Base-by-base conservation (phyloP, 2,329 filamentous ascomycete genomes). In the Botrytis byssoidea region DNA sequence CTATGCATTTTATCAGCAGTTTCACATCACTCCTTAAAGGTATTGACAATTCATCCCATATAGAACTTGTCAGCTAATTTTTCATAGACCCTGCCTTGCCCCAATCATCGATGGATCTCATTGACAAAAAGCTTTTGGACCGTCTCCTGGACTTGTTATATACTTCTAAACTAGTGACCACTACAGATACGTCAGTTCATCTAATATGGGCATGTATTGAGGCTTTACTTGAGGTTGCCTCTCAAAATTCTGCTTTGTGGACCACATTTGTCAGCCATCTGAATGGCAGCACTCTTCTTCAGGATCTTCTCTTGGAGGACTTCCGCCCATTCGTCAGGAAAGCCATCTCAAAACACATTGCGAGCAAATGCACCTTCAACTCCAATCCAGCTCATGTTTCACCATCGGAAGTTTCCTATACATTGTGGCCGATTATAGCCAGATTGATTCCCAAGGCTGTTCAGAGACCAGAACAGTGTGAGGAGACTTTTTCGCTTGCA, bases 21-120 rank as follows among this genome's bases (percentile, higher is more conserved):
- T 84, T 92, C 66, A 81, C 88, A 25, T 80, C 85, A 60, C 85
- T 90, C 51, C 82, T 92, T 32, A 84, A 85, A 81, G 87, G 88
- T 87, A 84, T 29, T 37, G 18, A 25, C 37, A 44, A 61, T 48
- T 1, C 16, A 44, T 67, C 40, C 16, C 29, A 9, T 44, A 29
- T 7, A 18, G 35, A 37, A 57, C 20, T 59, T 18, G 20, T 37
- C 77, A 80, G 35, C 77, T 82, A 44, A 77, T 77, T 80, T 29
- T 78, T 83, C 57, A 72, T 79, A 68, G 82, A 86, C 74, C 80
- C 83, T 9, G 65, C 79, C 25, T 74, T 79, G 35, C 79, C 86
- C 60, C 78, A 82, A 40, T 78, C 79, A 35, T 80, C 78, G 16
- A 74, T 74, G 8, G 66, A 81, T 22, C 75, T 84, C 51, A 78